These are phyloP conservation scores for Fusarium sp. DNA, from an alignment of 2,329 filamentous ascomycete genomes.

Conservation along the genomic window DNA sequence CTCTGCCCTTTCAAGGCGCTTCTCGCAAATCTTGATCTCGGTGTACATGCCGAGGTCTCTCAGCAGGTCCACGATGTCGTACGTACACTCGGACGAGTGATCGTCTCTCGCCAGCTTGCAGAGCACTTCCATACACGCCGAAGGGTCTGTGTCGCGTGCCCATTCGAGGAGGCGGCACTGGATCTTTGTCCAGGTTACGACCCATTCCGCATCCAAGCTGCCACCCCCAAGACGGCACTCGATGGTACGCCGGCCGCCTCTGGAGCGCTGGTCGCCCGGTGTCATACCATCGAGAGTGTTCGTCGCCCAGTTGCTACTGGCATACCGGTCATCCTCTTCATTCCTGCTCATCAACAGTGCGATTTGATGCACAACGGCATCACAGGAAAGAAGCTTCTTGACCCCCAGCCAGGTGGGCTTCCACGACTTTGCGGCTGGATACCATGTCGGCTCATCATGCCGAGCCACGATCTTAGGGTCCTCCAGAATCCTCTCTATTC, in stretches of 20 bases:
- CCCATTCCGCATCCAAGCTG: slow-evolving; percentile 50
- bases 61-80: slow-evolving; percentile 53
- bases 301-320: slow-evolving; percentile 38
- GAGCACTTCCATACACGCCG: slow-evolving; percentile 46
- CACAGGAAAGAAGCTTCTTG: slow-evolving; percentile 38
- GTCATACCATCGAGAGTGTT: neutral
- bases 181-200: slow-evolving; percentile 50
- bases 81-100: slow-evolving; percentile 29
- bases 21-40: slow-evolving; percentile 46
- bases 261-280: neutral
- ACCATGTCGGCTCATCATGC: neutral
- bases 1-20: slow-evolving; percentile 39
- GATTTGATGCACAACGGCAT: slow-evolving; percentile 39
- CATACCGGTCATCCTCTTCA: slow-evolving; percentile 33
- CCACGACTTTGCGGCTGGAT: neutral
- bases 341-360: slow-evolving; percentile 28
- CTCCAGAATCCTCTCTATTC: neutral
- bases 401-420: slow-evolving; percentile 39
- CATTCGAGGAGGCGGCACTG: slow-evolving; percentile 48
- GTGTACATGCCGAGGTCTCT: slow-evolving; percentile 49
- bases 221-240: slow-evolving; percentile 54
- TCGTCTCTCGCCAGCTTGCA: slow-evolving; percentile 34
- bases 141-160: slow-evolving; percentile 43
- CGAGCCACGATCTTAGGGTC: neutral
- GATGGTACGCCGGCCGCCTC: slow-evolving; percentile 35